Conservation (phyloP, 768 basidiomycete species). For the Pisolithus tinctorius region DNA sequence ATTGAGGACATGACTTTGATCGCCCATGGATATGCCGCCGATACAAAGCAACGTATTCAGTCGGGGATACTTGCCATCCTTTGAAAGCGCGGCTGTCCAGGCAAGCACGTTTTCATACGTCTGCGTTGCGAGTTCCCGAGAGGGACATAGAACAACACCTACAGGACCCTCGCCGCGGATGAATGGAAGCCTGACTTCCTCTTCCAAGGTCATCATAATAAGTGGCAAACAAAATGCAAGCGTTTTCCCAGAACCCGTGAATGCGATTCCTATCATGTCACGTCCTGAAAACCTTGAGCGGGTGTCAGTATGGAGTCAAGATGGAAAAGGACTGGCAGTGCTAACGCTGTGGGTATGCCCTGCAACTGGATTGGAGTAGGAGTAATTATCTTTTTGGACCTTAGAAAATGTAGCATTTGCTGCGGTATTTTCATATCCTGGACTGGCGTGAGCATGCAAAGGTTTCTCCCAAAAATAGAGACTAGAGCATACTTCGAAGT, state of each 20-base stretch:
- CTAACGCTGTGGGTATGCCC: slow-evolving; percentile 92
- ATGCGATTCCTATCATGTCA: slow-evolving; percentile 98
- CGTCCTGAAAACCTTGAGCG: slow-evolving; percentile 77
- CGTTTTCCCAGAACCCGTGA: slow-evolving; percentile 98
- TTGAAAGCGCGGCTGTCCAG: slow-evolving; percentile 81
- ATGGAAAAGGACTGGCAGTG: slow-evolving; percentile 5
- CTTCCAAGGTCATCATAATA: slow-evolving; percentile 94
- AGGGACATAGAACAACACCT: slow-evolving; percentile 95
- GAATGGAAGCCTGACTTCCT: slow-evolving; percentile 86
- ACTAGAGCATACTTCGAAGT: slow-evolving; percentile 56
- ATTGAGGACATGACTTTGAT: slow-evolving; percentile 87
- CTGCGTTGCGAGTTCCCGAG: slow-evolving; percentile 92
- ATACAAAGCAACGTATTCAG: slow-evolving; percentile 90
- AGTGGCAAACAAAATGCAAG: slow-evolving; percentile 97
- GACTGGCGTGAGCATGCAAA: slow-evolving; percentile 4
- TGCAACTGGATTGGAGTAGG: slow-evolving; percentile 98
- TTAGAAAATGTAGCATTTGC: slow-evolving; percentile 75
- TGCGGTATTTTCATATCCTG: slow-evolving; percentile 99
- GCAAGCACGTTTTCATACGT: slow-evolving; percentile 90
- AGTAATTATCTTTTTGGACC: slow-evolving; percentile 72
- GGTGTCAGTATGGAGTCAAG: slow-evolving; percentile 3
- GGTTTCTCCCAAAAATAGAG: not conserved
- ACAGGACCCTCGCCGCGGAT: slow-evolving; percentile 93
- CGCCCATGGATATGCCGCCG: slow-evolving; percentile 96
- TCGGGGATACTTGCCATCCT: slow-evolving; percentile 74